Evolutionary conservation across 371 early-diverging fungal genomes (phyloP).

Genomic region (Phascolomyces articulosus): DNA sequence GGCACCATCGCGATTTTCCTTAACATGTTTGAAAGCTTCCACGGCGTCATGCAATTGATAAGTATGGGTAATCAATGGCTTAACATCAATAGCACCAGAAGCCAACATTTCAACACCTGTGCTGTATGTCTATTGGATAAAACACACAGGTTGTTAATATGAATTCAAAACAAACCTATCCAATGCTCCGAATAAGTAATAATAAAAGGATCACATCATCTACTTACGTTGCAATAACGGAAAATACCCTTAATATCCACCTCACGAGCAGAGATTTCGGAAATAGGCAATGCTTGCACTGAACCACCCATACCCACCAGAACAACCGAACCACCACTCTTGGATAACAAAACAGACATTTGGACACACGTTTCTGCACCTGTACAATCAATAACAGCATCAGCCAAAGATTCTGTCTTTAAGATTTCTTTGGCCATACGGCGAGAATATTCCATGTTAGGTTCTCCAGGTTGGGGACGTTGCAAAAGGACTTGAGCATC

Average conservation of each 20-base stretch:
- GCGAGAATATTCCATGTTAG: constrained; percentile 47
- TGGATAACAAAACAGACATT: constrained; percentile 46
- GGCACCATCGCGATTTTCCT: constrained; percentile 45
- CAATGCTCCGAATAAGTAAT: too few relatives aligned
- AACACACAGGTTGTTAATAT: not conserved
- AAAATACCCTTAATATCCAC: constrained; percentile 55
- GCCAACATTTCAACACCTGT: constrained; percentile 51
- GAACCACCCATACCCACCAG: constrained; percentile 56
- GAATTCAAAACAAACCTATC: not conserved
- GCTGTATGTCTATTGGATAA: constrained; percentile 34
- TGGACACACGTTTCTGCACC: constrained; percentile 59
- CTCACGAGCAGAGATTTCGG: constrained; percentile 49
- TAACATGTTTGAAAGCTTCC: constrained; percentile 54
- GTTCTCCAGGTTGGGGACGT: constrained; percentile 30
- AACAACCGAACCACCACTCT: constrained; percentile 50
- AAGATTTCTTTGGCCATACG: constrained; percentile 30
- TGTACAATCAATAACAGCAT: constrained; percentile 54
- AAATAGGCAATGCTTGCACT: constrained; percentile 45
- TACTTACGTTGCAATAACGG: constrained; percentile 56
- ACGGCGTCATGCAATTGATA: constrained; percentile 47
- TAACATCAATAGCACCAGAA: constrained; percentile 49
- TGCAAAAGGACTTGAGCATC: constrained; percentile 40
- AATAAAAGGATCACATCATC: too few relatives aligned
- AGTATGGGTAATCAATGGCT: constrained; percentile 50
- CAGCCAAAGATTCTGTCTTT: constrained; percentile 31